Conservation (phyloP, 768 basidiomycete genomes). For the Rhizopogon vesiculosus region DNA sequence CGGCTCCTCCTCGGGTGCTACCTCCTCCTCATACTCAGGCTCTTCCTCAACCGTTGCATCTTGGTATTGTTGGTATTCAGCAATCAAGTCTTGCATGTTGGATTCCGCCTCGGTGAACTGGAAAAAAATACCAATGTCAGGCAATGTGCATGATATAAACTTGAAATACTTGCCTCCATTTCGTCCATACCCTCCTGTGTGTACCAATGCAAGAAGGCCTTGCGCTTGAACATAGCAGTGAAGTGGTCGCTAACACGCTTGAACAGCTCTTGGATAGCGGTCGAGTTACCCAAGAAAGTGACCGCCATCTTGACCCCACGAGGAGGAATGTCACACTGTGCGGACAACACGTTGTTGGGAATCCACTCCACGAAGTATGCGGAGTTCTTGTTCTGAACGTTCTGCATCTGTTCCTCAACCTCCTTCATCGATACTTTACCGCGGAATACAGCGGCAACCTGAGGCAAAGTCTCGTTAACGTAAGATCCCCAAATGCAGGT, state of each 20-base stretch:
- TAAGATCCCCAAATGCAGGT: not conserved
- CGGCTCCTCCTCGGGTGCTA: slow-evolving; percentile 54
- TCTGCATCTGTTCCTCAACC: slow-evolving; percentile 98
- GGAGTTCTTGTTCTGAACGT: slow-evolving; percentile 95
- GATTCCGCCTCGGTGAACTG: slow-evolving; percentile 97
- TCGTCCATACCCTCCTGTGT: slow-evolving; percentile 99
- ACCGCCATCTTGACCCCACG: slow-evolving; percentile 95
- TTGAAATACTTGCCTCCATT: slow-evolving; percentile 64
- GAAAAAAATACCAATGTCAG: slow-evolving; percentile 5
- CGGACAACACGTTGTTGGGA: slow-evolving; percentile 96
- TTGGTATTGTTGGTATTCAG: slow-evolving; percentile 97
- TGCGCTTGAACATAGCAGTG: slow-evolving; percentile 98
- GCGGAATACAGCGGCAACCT: slow-evolving; percentile 96
- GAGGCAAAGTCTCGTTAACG: not conserved
- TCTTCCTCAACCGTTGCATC: slow-evolving; percentile 92
- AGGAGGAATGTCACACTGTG: slow-evolving; percentile 97
- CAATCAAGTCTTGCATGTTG: slow-evolving; percentile 98
- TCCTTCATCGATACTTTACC: slow-evolving; percentile 99
- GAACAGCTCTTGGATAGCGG: slow-evolving; percentile 97
- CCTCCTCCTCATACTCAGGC: slow-evolving; percentile 85
- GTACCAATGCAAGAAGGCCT: slow-evolving; percentile 99
- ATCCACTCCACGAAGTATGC: slow-evolving; percentile 99
- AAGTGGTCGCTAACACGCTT: slow-evolving; percentile 98
- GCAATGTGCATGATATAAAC: not conserved
- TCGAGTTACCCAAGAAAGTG: slow-evolving; percentile 97